phyloP scores from a whole-genome alignment of 176 grass and related monocot species.

The Zoysia japonica region DNA sequence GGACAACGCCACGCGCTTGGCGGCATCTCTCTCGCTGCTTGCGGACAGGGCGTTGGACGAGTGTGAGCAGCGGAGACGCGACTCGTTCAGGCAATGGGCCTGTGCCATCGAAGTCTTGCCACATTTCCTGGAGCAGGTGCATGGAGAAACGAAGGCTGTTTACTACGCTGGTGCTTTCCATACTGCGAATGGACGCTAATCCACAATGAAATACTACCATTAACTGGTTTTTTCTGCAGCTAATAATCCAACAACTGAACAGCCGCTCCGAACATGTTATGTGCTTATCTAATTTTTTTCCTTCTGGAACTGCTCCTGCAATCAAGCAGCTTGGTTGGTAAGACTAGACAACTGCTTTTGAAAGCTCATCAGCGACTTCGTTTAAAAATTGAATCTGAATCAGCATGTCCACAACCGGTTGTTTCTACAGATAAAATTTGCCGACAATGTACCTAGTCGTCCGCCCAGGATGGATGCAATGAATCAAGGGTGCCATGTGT shows the following conservation, averaged over 20 bases:
- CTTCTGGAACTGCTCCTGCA: not conserved
- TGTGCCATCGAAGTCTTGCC: too few relatives aligned
- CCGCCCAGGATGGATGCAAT: not conserved
- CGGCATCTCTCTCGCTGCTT: too few relatives aligned
- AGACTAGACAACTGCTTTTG: not conserved
- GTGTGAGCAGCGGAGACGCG: too few relatives aligned
- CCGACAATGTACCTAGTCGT: not conserved
- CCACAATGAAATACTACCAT: too few relatives aligned
- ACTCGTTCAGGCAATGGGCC: too few relatives aligned
- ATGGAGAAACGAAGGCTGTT: too few relatives aligned
- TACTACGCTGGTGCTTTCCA: too few relatives aligned
- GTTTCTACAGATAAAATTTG: not conserved
- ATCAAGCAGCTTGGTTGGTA: not conserved
- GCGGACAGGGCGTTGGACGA: too few relatives aligned
- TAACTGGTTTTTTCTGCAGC: not conserved
- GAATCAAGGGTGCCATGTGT: conserved; percentile 9
- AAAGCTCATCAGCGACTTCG: not conserved
- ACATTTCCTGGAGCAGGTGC: too few relatives aligned
- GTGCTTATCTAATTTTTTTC: not conserved
- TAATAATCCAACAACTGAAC: not conserved
- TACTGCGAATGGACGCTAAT: too few relatives aligned
- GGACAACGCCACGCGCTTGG: too few relatives aligned
- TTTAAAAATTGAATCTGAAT: not conserved
- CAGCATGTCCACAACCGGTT: not conserved
- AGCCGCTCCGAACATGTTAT: not conserved